phyloP scores from a whole-genome alignment of 257 asterid species.

The Salvia rosmarinus region DNA sequence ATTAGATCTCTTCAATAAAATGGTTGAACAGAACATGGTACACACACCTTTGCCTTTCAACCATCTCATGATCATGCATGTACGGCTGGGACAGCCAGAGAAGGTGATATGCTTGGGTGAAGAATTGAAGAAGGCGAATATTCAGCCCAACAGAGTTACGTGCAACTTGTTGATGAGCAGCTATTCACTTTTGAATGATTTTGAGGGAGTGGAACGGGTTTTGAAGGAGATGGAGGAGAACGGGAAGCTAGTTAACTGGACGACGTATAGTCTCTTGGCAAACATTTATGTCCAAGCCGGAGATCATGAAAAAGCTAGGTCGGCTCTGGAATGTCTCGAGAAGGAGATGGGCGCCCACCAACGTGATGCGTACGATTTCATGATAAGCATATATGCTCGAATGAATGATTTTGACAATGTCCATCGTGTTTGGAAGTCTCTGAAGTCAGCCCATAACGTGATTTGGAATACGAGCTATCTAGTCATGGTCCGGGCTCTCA shows the following conservation, averaged over 20 bases:
- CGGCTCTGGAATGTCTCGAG: constrained; percentile 67
- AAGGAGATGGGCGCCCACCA: constrained; percentile 50
- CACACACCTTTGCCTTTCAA: constrained; percentile 46
- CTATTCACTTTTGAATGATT: constrained; percentile 51
- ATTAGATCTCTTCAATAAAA: constrained; percentile 46
- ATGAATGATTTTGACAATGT: constrained; percentile 58
- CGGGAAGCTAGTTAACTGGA: constrained; percentile 63
- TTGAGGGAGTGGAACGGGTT: constrained; percentile 71
- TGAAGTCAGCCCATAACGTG: constrained; percentile 44
- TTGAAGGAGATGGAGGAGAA: constrained; percentile 60
- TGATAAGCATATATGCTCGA: constrained; percentile 64
- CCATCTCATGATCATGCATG: constrained; percentile 63
- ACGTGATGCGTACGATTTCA: constrained; percentile 59
- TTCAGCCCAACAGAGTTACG: constrained; percentile 54
- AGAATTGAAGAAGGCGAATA: constrained; percentile 58
- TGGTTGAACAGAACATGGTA: constrained; percentile 51
- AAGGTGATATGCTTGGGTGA: constrained; percentile 50
- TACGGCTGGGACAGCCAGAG: constrained; percentile 60
- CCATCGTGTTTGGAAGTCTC: constrained; percentile 63
- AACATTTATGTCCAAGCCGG: constrained; percentile 53
- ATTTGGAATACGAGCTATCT: constrained; percentile 63
- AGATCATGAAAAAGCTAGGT: constrained; percentile 58
- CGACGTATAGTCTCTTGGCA: constrained; percentile 73
- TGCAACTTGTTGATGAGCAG: constrained; percentile 67
- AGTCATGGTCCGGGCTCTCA: constrained; percentile 65